Evolutionary conservation across 768 basidiomycete genomes (phyloP), one percentile per base, ranked within the genome.

Genomic region (Trametes gibbosa): DNA sequence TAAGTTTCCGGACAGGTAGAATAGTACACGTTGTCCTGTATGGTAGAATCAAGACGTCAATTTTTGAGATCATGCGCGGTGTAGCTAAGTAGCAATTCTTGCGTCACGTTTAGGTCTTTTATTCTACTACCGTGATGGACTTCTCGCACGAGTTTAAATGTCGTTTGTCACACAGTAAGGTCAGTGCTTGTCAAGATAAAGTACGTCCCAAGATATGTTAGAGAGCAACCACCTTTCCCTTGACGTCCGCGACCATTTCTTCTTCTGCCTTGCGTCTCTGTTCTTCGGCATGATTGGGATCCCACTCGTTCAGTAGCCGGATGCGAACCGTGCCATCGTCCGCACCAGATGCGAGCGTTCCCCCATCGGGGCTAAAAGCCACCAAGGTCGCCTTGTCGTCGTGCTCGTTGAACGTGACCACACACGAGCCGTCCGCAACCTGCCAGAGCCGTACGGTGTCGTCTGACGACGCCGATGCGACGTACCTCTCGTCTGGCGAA

Each of bases 131-230:
- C 79, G 78, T 79, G 78, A 79, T 79, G 78, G 78, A 79, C 77
- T 77, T 77, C 69, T 79, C 78, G 77, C 78, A 79, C 78, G 78
- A 79, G 78, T 79, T 79, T 79, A 79, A 79, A 80, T 80, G 79
- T 79, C 78, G 78, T 79, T 75, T 80, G 77, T 79, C 78, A 19
- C 41, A 34, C 17, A 2, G 12, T 4, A 9, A 45, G 43, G 5
- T 19, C 43, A 19, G n/a, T 45, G 23, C 43, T 6, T 16, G 40
- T 5, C n/a, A n/a, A n/a, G 13, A 41, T 19, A 6, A 14, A 41
- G 40, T 41, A 41, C 40, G 5, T 3, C 13, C 16, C 40, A 41
- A 14, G 16, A 19, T 32, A 10, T 32, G n/a, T n/a, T n/a, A n/a
- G n/a, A n/a, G 40, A 19, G 16, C 40, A 19, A 41, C 4, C 40